Percentiles rank a stretch among this genome's conserved stretches.
Evolutionary conservation across 176 grass and related monocot genomes (phyloP).

Genomic region (Dendrocalamus sinicus): DNA sequence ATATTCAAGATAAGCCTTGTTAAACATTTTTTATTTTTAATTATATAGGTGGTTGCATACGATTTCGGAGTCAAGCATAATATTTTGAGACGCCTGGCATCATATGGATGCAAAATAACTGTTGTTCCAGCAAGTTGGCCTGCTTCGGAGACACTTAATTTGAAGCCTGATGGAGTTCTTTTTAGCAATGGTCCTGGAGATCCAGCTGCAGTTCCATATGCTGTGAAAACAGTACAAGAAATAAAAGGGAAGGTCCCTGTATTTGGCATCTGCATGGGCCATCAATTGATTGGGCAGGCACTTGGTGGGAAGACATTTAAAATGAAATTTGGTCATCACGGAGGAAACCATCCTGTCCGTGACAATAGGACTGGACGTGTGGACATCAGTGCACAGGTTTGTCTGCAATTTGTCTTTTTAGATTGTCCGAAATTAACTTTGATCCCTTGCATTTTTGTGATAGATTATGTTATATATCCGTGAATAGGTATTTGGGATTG

Average conservation of each 20-base stretch:
- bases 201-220: constrained; percentile 93
- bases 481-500: not conserved
- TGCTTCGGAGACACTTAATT: constrained; percentile 68
- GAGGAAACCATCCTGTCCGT: constrained; percentile 93
- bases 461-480: not conserved
- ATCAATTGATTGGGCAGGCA: constrained; percentile 95
- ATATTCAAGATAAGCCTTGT: too few species aligned
- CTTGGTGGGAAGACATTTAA: constrained; percentile 98
- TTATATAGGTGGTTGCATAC: constrained; percentile 77
- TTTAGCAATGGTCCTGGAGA: constrained; percentile 99
- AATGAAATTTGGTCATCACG: constrained; percentile 99
- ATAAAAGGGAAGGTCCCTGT: constrained; percentile 92
- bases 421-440: constrained; percentile 5
- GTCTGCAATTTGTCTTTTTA: constrained; percentile 12
- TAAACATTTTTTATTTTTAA: too few species aligned
- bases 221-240: constrained; percentile 87
- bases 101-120: constrained; percentile 95
- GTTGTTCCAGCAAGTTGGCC: constrained; percentile 95
- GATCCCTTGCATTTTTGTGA: not conserved
- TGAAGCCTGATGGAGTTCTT: constrained; percentile 95
- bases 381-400: constrained; percentile 96
- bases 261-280: constrained; percentile 98
- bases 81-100: constrained; percentile 91
- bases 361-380: constrained; percentile 79
- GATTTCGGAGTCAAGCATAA: constrained; percentile 99